A percentile compares a stretch with the other conserved stretches of the same genome.
phyloP scores from a whole-genome alignment of 2,329 filamentous ascomycete genomes.

The Colletotrichum sansevieriae region DNA sequence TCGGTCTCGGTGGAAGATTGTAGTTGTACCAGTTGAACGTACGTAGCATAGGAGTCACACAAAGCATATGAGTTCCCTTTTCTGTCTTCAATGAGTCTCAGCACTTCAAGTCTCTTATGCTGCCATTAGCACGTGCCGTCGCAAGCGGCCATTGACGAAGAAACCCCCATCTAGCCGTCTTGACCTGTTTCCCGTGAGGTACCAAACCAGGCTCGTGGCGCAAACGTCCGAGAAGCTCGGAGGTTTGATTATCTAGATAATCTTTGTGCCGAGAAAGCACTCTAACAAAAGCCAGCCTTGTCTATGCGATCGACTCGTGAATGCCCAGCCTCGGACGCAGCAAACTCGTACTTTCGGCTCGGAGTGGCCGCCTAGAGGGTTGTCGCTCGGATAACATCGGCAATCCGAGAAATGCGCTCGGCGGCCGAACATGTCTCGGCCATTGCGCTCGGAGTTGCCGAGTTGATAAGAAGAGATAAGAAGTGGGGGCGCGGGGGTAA shows the following conservation, averaged over 20 bases:
- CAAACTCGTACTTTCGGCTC: constrained; percentile 28
- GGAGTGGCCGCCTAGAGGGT: neutral
- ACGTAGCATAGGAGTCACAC: constrained; percentile 42
- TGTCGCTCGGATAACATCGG: constrained; percentile 34
- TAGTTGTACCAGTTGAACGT: constrained; percentile 44
- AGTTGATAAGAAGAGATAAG: neutral
- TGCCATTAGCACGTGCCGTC: neutral
- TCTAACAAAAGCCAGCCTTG: neutral
- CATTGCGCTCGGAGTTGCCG: neutral
- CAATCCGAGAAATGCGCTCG: constrained; percentile 33
- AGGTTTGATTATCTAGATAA: no score
- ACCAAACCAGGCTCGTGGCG: no score
- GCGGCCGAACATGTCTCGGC: constrained; percentile 34
- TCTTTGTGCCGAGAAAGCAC: neutral
- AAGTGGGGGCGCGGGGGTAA: no score
- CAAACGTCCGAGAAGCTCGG: no score
- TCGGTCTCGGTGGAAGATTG: constrained; percentile 40
- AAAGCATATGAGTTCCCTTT: constrained; percentile 43
- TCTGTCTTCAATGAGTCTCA: constrained; percentile 4
- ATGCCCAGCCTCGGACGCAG: neutral
- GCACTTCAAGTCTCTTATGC: constrained; percentile 2
- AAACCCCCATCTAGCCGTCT: neutral
- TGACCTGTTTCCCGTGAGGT: neutral
- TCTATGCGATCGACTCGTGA: neutral
- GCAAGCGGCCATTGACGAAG: neutral